Conservation (phyloP, 202 grass and related monocot species). For the Panicum virgatum region DNA sequence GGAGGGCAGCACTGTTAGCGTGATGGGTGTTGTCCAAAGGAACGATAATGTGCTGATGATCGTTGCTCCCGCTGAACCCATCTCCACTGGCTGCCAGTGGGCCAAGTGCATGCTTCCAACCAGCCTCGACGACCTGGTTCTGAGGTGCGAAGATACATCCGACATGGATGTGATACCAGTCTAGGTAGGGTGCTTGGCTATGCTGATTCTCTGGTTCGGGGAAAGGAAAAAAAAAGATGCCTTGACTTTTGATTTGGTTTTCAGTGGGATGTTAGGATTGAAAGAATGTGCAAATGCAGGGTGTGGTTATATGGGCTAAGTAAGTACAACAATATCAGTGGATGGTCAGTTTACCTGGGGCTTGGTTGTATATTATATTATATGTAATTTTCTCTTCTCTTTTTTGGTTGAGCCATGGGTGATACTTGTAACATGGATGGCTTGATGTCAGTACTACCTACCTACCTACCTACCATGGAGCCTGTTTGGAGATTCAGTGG, state of each 20-base stretch:
- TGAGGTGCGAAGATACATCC: conserved; percentile 68
- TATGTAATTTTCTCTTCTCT: conserved; percentile 43
- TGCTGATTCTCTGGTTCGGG: conserved; percentile 13
- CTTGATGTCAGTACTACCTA: conserved; percentile 39
- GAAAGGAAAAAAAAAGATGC: conserved; percentile 23
- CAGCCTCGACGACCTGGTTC: conserved; percentile 63
- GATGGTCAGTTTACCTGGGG: conserved; percentile 35
- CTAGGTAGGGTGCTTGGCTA: conserved; percentile 36
- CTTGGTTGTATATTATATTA: conserved; percentile 81
- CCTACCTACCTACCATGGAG: conserved; percentile 37
- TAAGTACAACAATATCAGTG: conserved; percentile 51
- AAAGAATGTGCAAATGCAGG: conserved; percentile 70
- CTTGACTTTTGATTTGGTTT: conserved; percentile 49
- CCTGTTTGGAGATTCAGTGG: conserved; percentile 47
- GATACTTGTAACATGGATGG: conserved; percentile 66
- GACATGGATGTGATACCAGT: conserved; percentile 76
- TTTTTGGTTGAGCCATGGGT: conserved; percentile 68
- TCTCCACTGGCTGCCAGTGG: conserved; percentile 85
- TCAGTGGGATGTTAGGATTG: conserved; percentile 54
- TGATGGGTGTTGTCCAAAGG: conserved; percentile 69
- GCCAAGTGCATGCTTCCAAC: conserved; percentile 58
- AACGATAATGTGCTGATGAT: conserved; percentile 76
- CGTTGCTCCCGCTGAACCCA: conserved; percentile 61
- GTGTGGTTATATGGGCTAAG: conserved; percentile 61
- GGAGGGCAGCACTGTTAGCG: conserved; percentile 78